Evolutionary conservation across 75 land plant species (phyloP), one percentile per base, ranked within the genome.

Genomic region (Pseudotsuga menziesii): DNA sequence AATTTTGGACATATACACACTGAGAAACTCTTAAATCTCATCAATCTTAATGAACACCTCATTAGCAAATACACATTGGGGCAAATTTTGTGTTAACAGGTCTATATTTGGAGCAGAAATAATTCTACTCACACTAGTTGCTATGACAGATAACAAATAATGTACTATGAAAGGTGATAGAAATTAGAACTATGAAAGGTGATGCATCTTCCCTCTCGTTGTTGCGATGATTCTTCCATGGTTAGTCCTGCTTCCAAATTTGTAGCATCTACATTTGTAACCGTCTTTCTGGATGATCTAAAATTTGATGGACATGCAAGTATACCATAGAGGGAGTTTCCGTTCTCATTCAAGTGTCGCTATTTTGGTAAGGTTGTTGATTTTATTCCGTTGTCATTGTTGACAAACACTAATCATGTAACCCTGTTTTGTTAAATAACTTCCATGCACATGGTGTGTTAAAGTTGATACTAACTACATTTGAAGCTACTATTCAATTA

Each of bases 281-380:
- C 84, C 58, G 86, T 94, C 56, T 81, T 88, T 12, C 75, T 84
- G 58, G 98, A 85, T 4, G 90, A 92, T 72, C 85, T 97, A 87
- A 88, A 89, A 29, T 92, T 85, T 87, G 85, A 77, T 54, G 97
- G 91, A 20, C 85, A 81, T 81, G 81, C 23, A 19, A 83, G 64
- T 75, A 67, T 79, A 19, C 84, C 88, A 58, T 71, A 84, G 20
- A 77, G 83, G 17, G 97, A 91, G 67, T 76, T 77, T n/a, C 58
- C 88, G 25, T 67, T 90, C 41, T 88, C 95, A 56, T 90, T 89
- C 44, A 94, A 94, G 84, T 97, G 99, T 75, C 90, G 93, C 39
- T 97, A 92, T 79, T 78, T 92, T 73, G 95, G 99, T 20, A 97
- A 92, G 86, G 95, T 94, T 57, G 85, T 92, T 81, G 93, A 92